Evolutionary conservation across 257 asterid species (phyloP).

Genomic region (Solanum clarkiae): DNA sequence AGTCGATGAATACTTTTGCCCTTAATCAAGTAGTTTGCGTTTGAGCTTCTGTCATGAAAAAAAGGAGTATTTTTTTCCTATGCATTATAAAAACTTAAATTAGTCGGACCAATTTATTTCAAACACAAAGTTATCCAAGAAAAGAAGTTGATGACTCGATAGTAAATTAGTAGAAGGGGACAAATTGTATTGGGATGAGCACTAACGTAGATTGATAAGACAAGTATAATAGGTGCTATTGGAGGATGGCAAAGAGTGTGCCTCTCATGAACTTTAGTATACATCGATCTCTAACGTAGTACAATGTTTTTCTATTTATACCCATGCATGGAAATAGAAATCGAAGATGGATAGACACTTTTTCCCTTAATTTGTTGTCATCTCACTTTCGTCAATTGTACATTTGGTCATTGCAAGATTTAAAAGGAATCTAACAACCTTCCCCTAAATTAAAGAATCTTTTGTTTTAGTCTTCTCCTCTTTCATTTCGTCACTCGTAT

Average conservation of each 20-base stretch:
- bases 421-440: neutral
- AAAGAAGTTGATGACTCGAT: neutral
- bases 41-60: neutral
- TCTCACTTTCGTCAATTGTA: neutral
- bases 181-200: neutral
- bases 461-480: neutral
- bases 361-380: neutral
- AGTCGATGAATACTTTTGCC: neutral
- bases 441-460: neutral
- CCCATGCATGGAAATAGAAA: neutral
- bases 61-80: accelerated
- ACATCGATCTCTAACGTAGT: neutral
- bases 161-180: neutral
- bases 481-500: neutral
- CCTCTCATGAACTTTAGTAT: neutral
- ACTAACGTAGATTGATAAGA: neutral
- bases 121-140: accelerated
- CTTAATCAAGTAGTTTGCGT: neutral
- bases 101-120: neutral
- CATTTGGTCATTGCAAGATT: neutral
- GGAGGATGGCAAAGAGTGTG: neutral
- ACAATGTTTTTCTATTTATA: neutral
- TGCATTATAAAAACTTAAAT: neutral
- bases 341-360: neutral
- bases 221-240: neutral